These are phyloP conservation scores for Quercus phellos DNA, from an alignment of 331 rosid genomes.

Conservation along the genomic window DNA sequence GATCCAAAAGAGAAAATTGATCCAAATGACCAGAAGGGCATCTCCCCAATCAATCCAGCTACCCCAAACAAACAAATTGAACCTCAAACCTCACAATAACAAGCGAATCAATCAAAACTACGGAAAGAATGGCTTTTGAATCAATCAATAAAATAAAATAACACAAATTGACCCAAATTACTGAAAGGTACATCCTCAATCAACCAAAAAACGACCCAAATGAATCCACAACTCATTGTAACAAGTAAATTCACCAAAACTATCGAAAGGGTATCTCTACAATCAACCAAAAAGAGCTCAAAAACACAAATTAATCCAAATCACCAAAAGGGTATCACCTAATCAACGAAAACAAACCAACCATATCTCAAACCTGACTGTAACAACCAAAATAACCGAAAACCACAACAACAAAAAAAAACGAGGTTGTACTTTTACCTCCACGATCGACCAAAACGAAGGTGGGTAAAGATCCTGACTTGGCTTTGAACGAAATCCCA, in stretches of 20 bases:
- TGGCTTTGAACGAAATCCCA: slow-evolving; percentile 61
- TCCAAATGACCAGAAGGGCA: background rate
- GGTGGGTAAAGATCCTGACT: slow-evolving; percentile 87
- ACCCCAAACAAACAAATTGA: background rate
- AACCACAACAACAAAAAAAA: background rate
- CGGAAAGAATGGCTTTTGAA: background rate
- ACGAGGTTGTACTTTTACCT: slow-evolving; percentile 35
- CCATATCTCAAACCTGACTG: background rate
- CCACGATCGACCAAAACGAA: slow-evolving; percentile 93
- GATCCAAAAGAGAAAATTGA: slow-evolving; percentile 7
- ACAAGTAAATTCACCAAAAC: background rate
- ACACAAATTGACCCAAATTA: background rate
- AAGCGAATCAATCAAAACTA: background rate
- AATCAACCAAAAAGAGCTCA: background rate
- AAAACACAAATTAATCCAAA: background rate
- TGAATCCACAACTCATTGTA: background rate
- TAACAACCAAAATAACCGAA: background rate
- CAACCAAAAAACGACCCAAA: background rate
- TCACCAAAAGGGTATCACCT: background rate
- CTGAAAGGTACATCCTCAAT: background rate
- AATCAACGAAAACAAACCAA: background rate
- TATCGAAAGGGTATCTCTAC: background rate
- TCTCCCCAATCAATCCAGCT: background rate
- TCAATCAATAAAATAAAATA: too few species aligned
- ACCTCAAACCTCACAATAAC: background rate